Percentiles rank a stretch among this genome's conserved stretches.
phyloP scores from a whole-genome alignment of 129 eudicot genomes.

The Helianthus tuberosus region DNA sequence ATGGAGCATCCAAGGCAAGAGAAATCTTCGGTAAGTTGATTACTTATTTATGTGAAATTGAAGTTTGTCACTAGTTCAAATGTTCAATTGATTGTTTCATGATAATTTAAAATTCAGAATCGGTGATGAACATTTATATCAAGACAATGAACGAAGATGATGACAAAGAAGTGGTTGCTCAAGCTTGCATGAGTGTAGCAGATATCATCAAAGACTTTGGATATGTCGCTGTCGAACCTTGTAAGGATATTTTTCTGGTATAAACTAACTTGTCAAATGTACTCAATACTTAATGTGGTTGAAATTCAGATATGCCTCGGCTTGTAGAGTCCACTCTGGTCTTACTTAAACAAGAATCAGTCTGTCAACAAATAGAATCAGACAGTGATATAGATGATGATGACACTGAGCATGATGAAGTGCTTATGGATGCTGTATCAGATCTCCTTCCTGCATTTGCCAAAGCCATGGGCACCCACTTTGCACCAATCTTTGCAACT shows the following conservation, averaged over 20 bases:
- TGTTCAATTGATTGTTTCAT: conserved; percentile 18
- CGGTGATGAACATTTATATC: conserved; percentile 85
- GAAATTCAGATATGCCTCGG: conserved; percentile 60
- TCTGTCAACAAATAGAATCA: conserved; percentile 85
- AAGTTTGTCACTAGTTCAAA: conserved; percentile 9
- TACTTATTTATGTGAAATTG: conserved; percentile 14
- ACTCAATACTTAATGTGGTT: conserved; percentile 7
- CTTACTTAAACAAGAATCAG: conserved; percentile 70
- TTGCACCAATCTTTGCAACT: conserved; percentile 82
- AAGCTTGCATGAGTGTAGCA: conserved; percentile 88
- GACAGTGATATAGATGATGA: conserved; percentile 93
- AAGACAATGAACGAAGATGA: conserved; percentile 94
- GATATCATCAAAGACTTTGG: conserved; percentile 87
- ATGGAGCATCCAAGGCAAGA: conserved; percentile 73
- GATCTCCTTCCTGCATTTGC: conserved; percentile 99
- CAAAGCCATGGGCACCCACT: conserved; percentile 88
- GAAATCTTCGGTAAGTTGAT: conserved; percentile 68
- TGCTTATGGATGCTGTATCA: conserved; percentile 99
- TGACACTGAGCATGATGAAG: conserved; percentile 88
- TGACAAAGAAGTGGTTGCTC: conserved; percentile 99
- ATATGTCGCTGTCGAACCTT: conserved; percentile 74
- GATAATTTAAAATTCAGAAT: conserved; percentile 42
- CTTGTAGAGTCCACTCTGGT: conserved; percentile 79
- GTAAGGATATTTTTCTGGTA: conserved; percentile 39
- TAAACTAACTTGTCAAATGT: conserved; percentile 18